A percentile compares a stretch with the other conserved stretches of the same genome.
These are phyloP conservation scores for Pseudogymnoascus sp. DNA, from an alignment of 2,329 filamentous ascomycete genomes.

Conservation along the genomic window DNA sequence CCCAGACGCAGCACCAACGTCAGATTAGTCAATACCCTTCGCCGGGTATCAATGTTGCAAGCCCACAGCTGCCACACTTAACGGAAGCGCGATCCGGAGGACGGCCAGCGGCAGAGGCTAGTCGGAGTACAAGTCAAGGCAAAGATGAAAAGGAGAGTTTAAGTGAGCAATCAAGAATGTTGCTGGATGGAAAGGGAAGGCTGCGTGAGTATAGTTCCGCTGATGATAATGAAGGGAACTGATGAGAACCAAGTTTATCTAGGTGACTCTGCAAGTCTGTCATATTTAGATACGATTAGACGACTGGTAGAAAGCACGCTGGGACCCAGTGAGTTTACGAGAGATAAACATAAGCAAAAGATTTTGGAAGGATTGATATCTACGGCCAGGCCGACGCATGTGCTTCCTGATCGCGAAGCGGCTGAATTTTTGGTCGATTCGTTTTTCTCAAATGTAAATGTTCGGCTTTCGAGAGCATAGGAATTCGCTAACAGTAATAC, in stretches of 20 bases:
- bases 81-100: not conserved
- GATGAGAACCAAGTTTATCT: conserved; percentile 15
- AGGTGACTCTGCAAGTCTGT: conserved; percentile 24
- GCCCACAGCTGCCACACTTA: not conserved
- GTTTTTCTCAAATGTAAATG: conserved; percentile 11
- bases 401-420: conserved; percentile 10
- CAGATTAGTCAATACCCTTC: not conserved
- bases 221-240: not conserved
- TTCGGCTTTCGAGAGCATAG: not conserved
- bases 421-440: conserved; percentile 10
- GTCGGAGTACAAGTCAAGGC: not conserved
- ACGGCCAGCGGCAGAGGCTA: not conserved
- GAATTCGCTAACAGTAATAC: not conserved
- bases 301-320: conserved; percentile 22
- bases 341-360: conserved; percentile 20
- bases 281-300: conserved; percentile 24
- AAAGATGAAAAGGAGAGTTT: conserved; percentile 9
- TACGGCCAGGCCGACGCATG: conserved; percentile 9
- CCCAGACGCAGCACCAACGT: not conserved
- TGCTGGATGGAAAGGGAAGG: conserved; percentile 13
- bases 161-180: conserved; percentile 10
- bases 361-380: conserved; percentile 21
- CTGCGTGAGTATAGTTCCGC: not conserved
- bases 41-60: not conserved
- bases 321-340: conserved; percentile 22